Base-by-base conservation (phyloP, 495 filamentous ascomycete genomes). In the Aspergillus wentii region DNA sequence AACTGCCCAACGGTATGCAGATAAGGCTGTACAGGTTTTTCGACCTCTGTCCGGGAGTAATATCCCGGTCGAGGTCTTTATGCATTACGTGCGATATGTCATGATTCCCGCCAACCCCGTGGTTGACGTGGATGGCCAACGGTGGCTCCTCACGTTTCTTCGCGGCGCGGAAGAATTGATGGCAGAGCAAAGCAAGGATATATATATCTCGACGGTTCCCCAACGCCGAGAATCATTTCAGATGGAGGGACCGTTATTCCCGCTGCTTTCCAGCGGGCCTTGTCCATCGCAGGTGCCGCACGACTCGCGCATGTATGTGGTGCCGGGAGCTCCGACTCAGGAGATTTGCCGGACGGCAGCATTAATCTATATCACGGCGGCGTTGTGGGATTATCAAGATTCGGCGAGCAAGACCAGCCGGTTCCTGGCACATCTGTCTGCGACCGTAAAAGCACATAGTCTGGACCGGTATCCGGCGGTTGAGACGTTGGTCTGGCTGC, bases 191-290 rank as follows among this genome's bases (percentile, higher is more conserved):
- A 62, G 33, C 41, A 35, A 49, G 10, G 35, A 47, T 1, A 41
- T 47, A 20, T 66, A 56, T 30, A 49, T 64, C 3, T 13, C 30
- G 8, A 35, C 51, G 5, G 52, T 58, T 4, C 64, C 65, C 2
- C 54, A 58, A 18, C 51, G 65, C 18, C 46, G 40, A 15, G 38
- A 47, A 1, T 50, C 56, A 1, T 71, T 71, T 30, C 52, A 62
- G 22, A 66, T 69, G 57, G 57, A 59, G 14, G 54, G 64, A 35
- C 65, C 65, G 10, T 43, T 71, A 5, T 69, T 63, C 31, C 48
- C 61, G 8, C 43, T 69, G 5, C 54, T 71, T 1, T 69, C 65
- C n/a, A 68, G 60, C 40, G 67, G 67, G 13, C 67, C 67, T 8
- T 62, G 56, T 8, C 67, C 67, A 13, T 59, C 63, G n/a, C 54